phyloP scores from a whole-genome alignment of 306 rosid genomes.

The Cucurbita maxima region DNA sequence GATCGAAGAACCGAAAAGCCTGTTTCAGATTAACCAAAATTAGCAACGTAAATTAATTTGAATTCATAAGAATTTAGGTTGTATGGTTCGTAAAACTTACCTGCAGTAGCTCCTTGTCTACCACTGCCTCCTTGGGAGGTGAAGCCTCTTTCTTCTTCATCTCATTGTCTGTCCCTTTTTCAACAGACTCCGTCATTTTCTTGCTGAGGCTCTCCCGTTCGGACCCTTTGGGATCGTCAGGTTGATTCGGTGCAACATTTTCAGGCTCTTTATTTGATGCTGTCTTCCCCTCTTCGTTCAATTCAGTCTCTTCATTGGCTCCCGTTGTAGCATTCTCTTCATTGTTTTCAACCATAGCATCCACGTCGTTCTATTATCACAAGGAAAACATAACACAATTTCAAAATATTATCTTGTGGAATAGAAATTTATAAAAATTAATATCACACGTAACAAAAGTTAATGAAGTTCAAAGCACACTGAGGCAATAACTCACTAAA shows the following conservation, averaged over 20 bases:
- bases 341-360: background rate
- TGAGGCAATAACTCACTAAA: background rate
- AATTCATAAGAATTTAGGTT: background rate
- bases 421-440: background rate
- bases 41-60: background rate
- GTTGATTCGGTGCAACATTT: constrained; percentile 20
- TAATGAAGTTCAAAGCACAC: background rate
- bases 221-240: constrained; percentile 25
- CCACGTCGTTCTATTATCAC: constrained; percentile 1
- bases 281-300: constrained; percentile 19
- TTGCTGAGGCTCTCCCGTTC: constrained; percentile 24
- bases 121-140: constrained; percentile 31
- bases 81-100: constrained; percentile 15
- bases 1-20: constrained; percentile 93
- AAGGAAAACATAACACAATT: background rate
- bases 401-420: background rate
- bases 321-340: background rate
- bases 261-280: constrained; percentile 21
- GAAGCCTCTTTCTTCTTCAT: constrained; percentile 35
- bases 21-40: constrained; percentile 17
- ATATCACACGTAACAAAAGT: background rate
- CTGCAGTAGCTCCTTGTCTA: constrained; percentile 75
- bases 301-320: background rate
- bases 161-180: constrained; percentile 33
- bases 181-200: constrained; percentile 26